A percentile compares a stretch with the other conserved stretches of the same genome.
These are phyloP conservation scores for Tolypocladium cylindrosporum DNA, from an alignment of 2,329 filamentous ascomycete genomes.

Conservation along the genomic window DNA sequence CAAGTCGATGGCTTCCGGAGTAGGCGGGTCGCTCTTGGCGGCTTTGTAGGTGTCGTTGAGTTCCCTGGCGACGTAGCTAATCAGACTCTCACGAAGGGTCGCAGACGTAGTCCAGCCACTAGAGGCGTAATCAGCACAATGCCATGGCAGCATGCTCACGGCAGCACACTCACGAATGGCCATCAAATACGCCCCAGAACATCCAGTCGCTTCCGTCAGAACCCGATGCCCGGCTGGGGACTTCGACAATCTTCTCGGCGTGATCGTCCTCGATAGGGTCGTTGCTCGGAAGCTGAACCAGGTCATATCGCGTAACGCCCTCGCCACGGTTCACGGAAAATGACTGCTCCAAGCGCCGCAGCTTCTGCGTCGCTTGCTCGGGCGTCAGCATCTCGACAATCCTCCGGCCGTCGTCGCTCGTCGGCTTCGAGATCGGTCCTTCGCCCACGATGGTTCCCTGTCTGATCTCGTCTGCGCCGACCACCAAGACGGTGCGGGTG, in stretches of 20 bases:
- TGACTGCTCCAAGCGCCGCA: constrained; percentile 83
- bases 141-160: constrained; percentile 4
- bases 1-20: constrained; percentile 70
- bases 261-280: constrained; percentile 98
- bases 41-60: constrained; percentile 86
- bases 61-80: constrained; percentile 86
- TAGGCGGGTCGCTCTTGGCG: constrained; percentile 51
- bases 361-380: constrained; percentile 83
- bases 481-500: constrained; percentile 65
- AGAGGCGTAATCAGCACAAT: constrained; percentile 2
- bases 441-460: constrained; percentile 80
- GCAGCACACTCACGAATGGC: constrained; percentile 62
- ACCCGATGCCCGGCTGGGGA: constrained; percentile 48
- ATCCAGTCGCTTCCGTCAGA: constrained; percentile 67
- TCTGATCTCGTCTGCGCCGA: constrained; percentile 84
- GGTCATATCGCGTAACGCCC: constrained; percentile 88
- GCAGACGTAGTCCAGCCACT: constrained; percentile 98
- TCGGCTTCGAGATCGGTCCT: constrained; percentile 78
- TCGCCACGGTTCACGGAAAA: constrained; percentile 82
- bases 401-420: constrained; percentile 72
- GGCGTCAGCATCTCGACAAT: constrained; percentile 94
- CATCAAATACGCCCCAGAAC: constrained; percentile 99
- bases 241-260: constrained; percentile 93
- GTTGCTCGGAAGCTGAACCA: constrained; percentile 91
- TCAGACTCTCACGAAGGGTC: constrained; percentile 84